These are phyloP conservation scores for Cladosporium austrohemisphaericum DNA, from an alignment of 2,329 filamentous ascomycete species.

Conservation along the genomic window DNA sequence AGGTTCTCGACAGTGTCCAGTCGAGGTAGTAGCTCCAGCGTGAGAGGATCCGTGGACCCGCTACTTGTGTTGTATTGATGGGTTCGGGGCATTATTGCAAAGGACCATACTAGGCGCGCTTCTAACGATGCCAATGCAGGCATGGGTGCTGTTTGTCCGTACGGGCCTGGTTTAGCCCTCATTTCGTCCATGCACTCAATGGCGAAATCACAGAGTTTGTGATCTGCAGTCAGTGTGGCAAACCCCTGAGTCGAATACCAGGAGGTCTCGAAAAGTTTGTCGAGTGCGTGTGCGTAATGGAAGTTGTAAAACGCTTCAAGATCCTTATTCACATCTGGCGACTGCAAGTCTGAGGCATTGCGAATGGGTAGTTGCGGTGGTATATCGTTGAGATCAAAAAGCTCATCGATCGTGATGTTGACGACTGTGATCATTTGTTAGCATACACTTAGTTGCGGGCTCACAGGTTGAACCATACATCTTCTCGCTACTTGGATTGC, in stretches of 20 bases:
- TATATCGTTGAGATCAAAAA: slow-evolving; percentile 61
- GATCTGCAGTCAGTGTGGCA: slow-evolving; percentile 52
- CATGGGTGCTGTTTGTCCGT: slow-evolving; percentile 15
- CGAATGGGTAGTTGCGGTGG: slow-evolving; percentile 48
- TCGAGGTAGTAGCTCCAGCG: slow-evolving; percentile 59
- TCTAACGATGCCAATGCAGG: slow-evolving; percentile 48
- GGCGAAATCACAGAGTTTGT: slow-evolving; percentile 62
- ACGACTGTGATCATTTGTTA: slow-evolving; percentile 31
- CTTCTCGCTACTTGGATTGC: slow-evolving; percentile 27
- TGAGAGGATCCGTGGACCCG: slow-evolving; percentile 47
- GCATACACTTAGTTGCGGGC: slow-evolving; percentile 6
- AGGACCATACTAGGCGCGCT: slow-evolving; percentile 58
- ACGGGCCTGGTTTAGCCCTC: slow-evolving; percentile 24
- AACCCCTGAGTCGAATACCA: slow-evolving; percentile 68
- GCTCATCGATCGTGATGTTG: slow-evolving; percentile 64
- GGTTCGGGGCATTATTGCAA: slow-evolving; percentile 44
- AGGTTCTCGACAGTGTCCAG: slow-evolving; percentile 73
- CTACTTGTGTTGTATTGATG: slow-evolving; percentile 36
- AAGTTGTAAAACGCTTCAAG: slow-evolving; percentile 70
- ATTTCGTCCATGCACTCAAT: slow-evolving; percentile 57
- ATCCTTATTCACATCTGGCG: slow-evolving; percentile 56
- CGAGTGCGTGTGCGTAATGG: slow-evolving; percentile 71
- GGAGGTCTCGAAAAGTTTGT: slow-evolving; percentile 72
- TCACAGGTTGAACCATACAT: slow-evolving; percentile 22
- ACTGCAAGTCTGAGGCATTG: slow-evolving; percentile 36